Conservation (phyloP, 2,329 filamentous ascomycete species). For the Colletotrichum noveboracense region DNA sequence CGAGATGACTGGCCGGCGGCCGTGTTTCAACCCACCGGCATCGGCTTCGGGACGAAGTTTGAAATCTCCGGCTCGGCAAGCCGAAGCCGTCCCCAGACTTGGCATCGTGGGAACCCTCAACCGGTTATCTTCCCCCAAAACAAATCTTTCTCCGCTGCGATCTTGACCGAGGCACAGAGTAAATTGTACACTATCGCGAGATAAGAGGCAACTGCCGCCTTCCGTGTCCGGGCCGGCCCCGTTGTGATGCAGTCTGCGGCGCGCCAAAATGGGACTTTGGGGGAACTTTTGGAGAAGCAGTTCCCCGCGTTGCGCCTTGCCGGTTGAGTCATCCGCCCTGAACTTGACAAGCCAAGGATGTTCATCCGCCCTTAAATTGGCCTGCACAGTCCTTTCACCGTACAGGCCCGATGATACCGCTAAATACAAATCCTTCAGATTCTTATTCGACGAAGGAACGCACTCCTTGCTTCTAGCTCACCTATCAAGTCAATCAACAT, state of each 20-base stretch:
- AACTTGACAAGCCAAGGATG: neutral
- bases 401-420: neutral
- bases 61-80: neutral
- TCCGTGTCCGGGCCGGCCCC: neutral
- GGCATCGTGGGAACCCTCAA: neutral
- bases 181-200: neutral
- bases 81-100: neutral
- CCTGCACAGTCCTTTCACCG: neutral
- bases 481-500: neutral
- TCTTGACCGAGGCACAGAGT: neutral
- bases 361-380: neutral
- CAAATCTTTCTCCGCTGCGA: neutral
- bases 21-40: neutral
- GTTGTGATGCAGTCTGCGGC: neutral
- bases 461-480: neutral
- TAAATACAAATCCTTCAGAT: neutral
- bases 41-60: neutral
- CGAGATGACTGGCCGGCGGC: neutral
- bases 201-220: neutral
- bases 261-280: neutral
- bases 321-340: constrained; percentile 2
- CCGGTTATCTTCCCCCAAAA: neutral
- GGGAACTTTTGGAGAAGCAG: neutral
- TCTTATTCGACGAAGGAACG: neutral
- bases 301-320: neutral